Base-by-base conservation (phyloP, 1,284 basidiomycete genomes). In the Ceratobasidium sp. region DNA sequence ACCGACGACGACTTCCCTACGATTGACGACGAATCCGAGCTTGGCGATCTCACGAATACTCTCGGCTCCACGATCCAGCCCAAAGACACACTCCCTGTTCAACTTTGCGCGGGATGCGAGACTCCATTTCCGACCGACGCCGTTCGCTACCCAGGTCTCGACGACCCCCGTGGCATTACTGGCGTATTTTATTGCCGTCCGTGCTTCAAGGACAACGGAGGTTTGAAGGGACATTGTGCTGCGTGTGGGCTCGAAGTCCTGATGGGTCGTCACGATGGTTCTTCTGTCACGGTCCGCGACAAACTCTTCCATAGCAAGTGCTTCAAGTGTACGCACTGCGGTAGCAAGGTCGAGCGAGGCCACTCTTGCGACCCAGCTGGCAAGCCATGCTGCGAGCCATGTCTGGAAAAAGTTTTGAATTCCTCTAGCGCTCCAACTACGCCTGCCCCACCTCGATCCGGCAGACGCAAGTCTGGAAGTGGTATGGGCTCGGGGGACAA, bases 341-440 rank as follows among this genome's bases (percentile, higher is more conserved):
- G 84, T 80, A 91, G 88, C 82, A 87, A 89, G 77, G 90, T 94
- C 41, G 90, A 91, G 15, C 87, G 91, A 77, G 84, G 84, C 4
- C 93, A 93, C 0, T 90, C 93, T 88, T 90, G 94, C 29, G 93
- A 94, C 81, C 83, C 94, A n/a, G 83, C 93, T 17, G 93, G 93
- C 17, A 86, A 88, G 50, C 93, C 93, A 7, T 91, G 89, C 63
- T 94, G 93, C 78, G 84, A 86, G 14, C 89, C 90, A 57, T 94
- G 93, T 78, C 94, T 94, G 78, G 93, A 92, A 74, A 89, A 72
- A 33, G 57, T 72, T 11, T 31, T 72, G 33, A 72, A 72, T 33
- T 29, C 69, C 5, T 56, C 69, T 15, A 72, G 69, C 33, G 29
- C 54, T 33, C 69, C 69, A 33, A 51, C 56, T 51, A 48, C 56